phyloP scores from a whole-genome alignment of 257 asterid genomes.

The Linaria vulgaris region DNA sequence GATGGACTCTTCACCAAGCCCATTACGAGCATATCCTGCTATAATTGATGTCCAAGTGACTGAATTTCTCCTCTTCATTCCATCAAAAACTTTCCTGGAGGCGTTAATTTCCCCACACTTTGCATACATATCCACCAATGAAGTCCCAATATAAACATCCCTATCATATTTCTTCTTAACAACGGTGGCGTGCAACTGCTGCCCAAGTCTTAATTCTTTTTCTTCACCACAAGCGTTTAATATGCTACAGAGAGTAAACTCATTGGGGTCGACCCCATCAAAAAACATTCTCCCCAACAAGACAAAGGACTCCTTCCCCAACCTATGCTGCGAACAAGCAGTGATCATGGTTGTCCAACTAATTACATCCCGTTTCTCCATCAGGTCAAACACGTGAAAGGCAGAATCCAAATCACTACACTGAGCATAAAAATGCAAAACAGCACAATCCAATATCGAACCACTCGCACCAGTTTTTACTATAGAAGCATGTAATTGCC shows the following conservation, averaged over 20 bases:
- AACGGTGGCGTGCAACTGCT: slow-evolving; percentile 62
- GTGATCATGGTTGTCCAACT: slow-evolving; percentile 89
- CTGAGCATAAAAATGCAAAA: slow-evolving; percentile 64
- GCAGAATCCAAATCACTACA: slow-evolving; percentile 66
- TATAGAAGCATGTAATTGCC: slow-evolving; percentile 64
- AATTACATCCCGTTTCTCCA: slow-evolving; percentile 59
- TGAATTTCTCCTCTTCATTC: slow-evolving; percentile 60
- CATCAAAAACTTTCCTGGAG: slow-evolving; percentile 57
- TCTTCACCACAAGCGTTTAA: slow-evolving; percentile 81
- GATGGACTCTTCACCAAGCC: slow-evolving; percentile 65
- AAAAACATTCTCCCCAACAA: slow-evolving; percentile 56
- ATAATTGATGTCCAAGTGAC: slow-evolving; percentile 79
- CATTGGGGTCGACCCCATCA: slow-evolving; percentile 70
- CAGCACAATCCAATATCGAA: slow-evolving; percentile 58
- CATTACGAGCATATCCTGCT: slow-evolving; percentile 86
- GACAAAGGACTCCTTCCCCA: slow-evolving; percentile 53
- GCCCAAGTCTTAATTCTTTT: slow-evolving; percentile 61
- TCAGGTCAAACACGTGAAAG: slow-evolving; percentile 50
- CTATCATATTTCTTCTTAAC: slow-evolving; percentile 53
- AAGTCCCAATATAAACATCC: slow-evolving; percentile 71
- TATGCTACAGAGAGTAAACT: slow-evolving; percentile 70
- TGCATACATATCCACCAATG: slow-evolving; percentile 78
- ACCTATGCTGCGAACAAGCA: slow-evolving; percentile 68
- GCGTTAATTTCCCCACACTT: slow-evolving; percentile 66
- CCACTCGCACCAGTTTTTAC: slow-evolving; percentile 55